Conservation (phyloP, 2,329 filamentous ascomycete genomes). For the Pseudogymnoascus sp. region DNA sequence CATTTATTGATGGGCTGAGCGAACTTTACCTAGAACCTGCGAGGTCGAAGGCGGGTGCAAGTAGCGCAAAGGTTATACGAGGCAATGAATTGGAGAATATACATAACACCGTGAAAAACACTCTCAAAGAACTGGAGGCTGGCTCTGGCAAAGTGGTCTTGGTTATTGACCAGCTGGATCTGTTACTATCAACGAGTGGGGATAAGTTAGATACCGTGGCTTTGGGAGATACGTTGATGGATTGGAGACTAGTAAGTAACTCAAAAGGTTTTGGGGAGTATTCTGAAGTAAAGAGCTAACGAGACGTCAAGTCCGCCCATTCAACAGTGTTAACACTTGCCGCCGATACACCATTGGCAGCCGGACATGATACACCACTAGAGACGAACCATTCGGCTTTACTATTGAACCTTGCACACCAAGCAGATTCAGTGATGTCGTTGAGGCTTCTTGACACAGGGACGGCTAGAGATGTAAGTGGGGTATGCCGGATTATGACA, state of each 20-base stretch:
- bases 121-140: constrained; percentile 16
- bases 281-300: neutral
- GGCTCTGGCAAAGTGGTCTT: constrained; percentile 41
- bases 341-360: constrained; percentile 66
- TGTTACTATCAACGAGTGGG: constrained; percentile 52
- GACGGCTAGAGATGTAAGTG: constrained; percentile 82
- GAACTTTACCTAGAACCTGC: constrained; percentile 20
- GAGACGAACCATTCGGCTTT: constrained; percentile 67
- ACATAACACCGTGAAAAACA: constrained; percentile 16
- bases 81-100: constrained; percentile 17
- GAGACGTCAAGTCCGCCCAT: constrained; percentile 48
- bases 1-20: constrained; percentile 61
- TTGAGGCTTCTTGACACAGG: constrained; percentile 76
- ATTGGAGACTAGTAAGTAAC: constrained; percentile 53
- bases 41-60: constrained; percentile 10
- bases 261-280: neutral
- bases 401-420: constrained; percentile 63
- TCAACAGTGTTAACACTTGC: constrained; percentile 58
- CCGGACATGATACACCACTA: constrained; percentile 51
- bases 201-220: constrained; percentile 36
- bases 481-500: constrained; percentile 68
- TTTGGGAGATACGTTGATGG: constrained; percentile 49
- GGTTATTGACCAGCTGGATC: constrained; percentile 58
- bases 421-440: constrained; percentile 62
- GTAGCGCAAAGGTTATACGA: constrained; percentile 14